phyloP scores from a whole-genome alignment of 2,329 filamentous ascomycete genomes.

The Colletotrichum graminicola region DNA sequence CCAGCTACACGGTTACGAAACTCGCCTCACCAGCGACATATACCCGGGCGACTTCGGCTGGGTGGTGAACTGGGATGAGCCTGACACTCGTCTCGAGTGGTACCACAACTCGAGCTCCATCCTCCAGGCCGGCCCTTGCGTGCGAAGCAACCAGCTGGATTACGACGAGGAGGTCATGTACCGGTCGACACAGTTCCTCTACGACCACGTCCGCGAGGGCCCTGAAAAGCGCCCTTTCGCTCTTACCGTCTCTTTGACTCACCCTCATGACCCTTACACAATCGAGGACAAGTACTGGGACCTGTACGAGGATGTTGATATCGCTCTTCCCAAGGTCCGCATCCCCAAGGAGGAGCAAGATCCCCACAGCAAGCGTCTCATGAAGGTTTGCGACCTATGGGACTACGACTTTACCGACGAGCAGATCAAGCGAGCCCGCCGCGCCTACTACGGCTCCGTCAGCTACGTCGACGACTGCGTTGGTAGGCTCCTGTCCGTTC shows the following conservation, averaged over 20 bases:
- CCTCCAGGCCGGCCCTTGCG: conserved; percentile 87
- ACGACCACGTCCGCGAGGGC: conserved; percentile 88
- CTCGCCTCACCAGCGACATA: conserved; percentile 92
- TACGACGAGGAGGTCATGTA: conserved; percentile 98
- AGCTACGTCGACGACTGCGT: conserved; percentile 96
- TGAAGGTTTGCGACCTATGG: conserved; percentile 89
- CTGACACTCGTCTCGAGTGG: conserved; percentile 88
- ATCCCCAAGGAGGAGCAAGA: conserved; percentile 88
- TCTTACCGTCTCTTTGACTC: conserved; percentile 90
- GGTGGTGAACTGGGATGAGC: conserved; percentile 96
- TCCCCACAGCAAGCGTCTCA: conserved; percentile 85
- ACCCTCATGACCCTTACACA: conserved; percentile 95
- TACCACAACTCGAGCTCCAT: conserved; percentile 97
- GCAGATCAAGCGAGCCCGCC: conserved; percentile 85
- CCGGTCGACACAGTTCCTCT: conserved; percentile 88
- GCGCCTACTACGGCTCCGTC: conserved; percentile 93
- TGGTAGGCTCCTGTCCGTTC: conserved; percentile 80
- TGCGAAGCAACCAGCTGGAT: conserved; percentile 93
- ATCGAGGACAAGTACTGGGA: conserved; percentile 97
- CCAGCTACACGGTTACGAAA: conserved; percentile 94
- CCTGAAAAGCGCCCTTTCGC: conserved; percentile 82
- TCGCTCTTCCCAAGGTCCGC: conserved; percentile 81
- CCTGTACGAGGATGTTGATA: conserved; percentile 88
- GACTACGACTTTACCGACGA: conserved; percentile 86
- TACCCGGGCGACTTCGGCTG: conserved; percentile 95